Conservation (phyloP, 2,329 filamentous ascomycete species). For the Cytospora chrysosperma region DNA sequence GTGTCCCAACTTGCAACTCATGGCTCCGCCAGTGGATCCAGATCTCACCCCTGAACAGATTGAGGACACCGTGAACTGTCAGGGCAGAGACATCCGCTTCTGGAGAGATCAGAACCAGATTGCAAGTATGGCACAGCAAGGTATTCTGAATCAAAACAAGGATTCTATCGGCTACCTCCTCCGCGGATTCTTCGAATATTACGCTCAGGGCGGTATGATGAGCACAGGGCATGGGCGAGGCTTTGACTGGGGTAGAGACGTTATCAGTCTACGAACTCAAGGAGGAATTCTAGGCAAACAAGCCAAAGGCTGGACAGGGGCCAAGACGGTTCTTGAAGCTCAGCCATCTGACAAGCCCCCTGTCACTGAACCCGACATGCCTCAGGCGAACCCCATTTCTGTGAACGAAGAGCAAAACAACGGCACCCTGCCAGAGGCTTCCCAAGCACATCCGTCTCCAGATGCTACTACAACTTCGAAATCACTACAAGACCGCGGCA, state of each 20-base stretch:
- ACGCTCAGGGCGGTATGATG: conserved; percentile 61
- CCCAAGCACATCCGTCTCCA: neutral
- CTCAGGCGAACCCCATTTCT: conserved; percentile 20
- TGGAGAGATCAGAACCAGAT: conserved; percentile 76
- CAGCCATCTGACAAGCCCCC: conserved; percentile 35
- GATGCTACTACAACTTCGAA: neutral
- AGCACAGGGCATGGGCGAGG: conserved; percentile 50
- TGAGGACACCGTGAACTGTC: conserved; percentile 48
- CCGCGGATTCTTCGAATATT: conserved; percentile 87
- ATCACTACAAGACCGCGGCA: conserved; percentile 15
- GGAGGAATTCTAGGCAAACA: conserved; percentile 72
- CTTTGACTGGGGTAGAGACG: conserved; percentile 80
- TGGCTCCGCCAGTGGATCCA: conserved; percentile 44
- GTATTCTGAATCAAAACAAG: conserved; percentile 64
- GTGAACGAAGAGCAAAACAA: neutral
- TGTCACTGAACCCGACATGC: conserved; percentile 26
- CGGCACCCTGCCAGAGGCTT: neutral
- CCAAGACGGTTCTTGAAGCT: conserved; percentile 65
- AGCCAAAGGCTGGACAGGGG: conserved; percentile 83
- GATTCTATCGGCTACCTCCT: conserved; percentile 71
- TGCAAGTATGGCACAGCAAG: conserved; percentile 52
- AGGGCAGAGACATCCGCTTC: conserved; percentile 72
- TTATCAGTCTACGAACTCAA: conserved; percentile 71
- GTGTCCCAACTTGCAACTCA: conserved; percentile 75
- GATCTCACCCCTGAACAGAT: conserved; percentile 38